A percentile compares a stretch with the other conserved stretches of the same genome.
These are phyloP conservation scores for Fusarium devonianum DNA, from an alignment of 2,329 filamentous ascomycete species.

Conservation along the genomic window DNA sequence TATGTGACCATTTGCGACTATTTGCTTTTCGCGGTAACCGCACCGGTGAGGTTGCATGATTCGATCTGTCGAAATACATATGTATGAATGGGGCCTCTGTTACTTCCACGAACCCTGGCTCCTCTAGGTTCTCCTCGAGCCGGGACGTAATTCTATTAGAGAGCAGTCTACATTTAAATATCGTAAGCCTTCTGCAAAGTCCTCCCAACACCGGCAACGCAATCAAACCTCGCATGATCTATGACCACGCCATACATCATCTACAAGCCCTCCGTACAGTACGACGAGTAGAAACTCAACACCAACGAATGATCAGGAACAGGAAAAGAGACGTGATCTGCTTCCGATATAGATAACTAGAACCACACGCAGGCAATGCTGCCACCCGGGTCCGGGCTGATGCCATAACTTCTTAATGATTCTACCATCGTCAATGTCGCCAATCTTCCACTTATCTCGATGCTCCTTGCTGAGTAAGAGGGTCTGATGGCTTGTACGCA, in stretches of 20 bases:
- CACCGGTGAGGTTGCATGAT: no score
- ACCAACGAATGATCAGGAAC: conserved; percentile 75
- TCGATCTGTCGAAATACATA: no score
- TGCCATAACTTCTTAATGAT: conserved; percentile 73
- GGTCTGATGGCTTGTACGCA: conserved; percentile 68
- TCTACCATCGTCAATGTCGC: conserved; percentile 65
- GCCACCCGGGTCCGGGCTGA: conserved; percentile 69
- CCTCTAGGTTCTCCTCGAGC: conserved; percentile 45
- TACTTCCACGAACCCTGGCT: conserved; percentile 22
- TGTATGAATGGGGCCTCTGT: no score
- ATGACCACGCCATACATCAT: no score
- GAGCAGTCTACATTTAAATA: conserved; percentile 55
- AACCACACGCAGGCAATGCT: conserved; percentile 70
- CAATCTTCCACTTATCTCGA: conserved; percentile 63
- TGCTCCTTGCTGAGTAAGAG: conserved; percentile 69
- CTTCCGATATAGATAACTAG: conserved; percentile 73
- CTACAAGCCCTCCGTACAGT: no score
- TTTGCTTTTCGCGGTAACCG: no score
- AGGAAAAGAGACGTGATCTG: conserved; percentile 69
- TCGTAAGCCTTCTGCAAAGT: conserved; percentile 57
- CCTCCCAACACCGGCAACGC: conserved; percentile 75
- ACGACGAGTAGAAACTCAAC: conserved; percentile 48
- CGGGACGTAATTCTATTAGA: conserved; percentile 54
- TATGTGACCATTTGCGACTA: no score
- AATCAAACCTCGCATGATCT: no score